A percentile compares a stretch with the other conserved stretches of the same genome.
Conservation (phyloP, 805 yeast species). For the Komagataella populi region DNA sequence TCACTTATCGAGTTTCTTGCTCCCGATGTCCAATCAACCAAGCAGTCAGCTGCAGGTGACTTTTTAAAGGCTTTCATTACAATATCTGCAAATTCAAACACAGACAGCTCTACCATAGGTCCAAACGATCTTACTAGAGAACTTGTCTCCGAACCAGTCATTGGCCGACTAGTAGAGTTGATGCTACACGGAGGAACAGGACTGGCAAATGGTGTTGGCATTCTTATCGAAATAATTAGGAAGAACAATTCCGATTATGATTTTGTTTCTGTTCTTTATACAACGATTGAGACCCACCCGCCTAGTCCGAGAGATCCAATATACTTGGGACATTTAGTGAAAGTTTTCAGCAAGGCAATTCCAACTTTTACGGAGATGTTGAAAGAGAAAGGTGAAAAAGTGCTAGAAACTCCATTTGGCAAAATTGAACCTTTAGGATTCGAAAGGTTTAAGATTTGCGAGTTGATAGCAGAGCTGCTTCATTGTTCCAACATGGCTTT, state of each 20-base stretch:
- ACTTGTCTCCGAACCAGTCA: constrained; percentile 62
- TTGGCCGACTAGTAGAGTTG: constrained; percentile 52
- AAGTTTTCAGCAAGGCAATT: constrained; percentile 62
- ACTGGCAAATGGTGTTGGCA: constrained; percentile 87
- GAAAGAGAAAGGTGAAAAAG: constrained; percentile 20
- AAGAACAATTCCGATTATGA: constrained; percentile 96
- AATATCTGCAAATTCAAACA: constrained; percentile 85
- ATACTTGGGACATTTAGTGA: constrained; percentile 76
- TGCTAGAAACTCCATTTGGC: constrained; percentile 52
- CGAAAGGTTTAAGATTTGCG: constrained; percentile 82
- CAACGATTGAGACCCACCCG: constrained; percentile 78
- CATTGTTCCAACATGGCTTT: constrained; percentile 97
- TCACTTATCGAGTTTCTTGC: constrained; percentile 57
- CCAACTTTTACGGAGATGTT: constrained; percentile 57
- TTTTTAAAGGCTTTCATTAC: constrained; percentile 89
- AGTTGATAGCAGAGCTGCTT: constrained; percentile 81
- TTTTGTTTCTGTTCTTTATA: constrained; percentile 69
- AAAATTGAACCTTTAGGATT: constrained; percentile 70
- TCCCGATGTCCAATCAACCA: constrained; percentile 53
- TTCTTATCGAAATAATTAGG: constrained; percentile 85
- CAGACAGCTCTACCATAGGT: constrained; percentile 85
- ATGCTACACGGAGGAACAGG: constrained; percentile 83
- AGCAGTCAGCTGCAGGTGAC: constrained; percentile 91
- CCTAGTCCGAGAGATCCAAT: constrained; percentile 90
- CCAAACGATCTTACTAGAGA: constrained; percentile 92